These are phyloP conservation scores for Paspalum vaginatum DNA, from an alignment of 176 grass and related monocot species.

Conservation along the genomic window DNA sequence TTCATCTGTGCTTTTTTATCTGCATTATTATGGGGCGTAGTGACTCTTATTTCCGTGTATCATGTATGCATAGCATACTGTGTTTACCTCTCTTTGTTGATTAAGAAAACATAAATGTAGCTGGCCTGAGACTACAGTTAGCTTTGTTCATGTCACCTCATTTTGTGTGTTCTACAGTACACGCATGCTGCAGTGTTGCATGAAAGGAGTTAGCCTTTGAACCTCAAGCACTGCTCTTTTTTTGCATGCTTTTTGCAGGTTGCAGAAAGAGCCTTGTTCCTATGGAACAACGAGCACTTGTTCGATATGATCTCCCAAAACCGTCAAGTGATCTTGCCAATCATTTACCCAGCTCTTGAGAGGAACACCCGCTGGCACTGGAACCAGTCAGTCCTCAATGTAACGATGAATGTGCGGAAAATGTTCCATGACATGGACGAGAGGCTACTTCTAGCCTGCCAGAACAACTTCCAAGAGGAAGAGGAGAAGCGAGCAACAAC, in stretches of 20 bases:
- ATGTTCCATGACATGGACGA: constrained; percentile 96
- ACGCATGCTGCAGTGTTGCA: constrained; percentile 2
- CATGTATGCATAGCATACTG: constrained; percentile 9
- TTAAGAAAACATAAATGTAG: constrained; percentile 30
- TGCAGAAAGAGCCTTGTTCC: constrained; percentile 89
- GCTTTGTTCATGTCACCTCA: constrained; percentile 11
- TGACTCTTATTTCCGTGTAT: constrained; percentile 25
- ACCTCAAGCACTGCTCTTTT: background rate
- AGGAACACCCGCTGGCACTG: constrained; percentile 83
- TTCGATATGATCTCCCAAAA: constrained; percentile 89
- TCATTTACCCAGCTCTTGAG: constrained; percentile 88
- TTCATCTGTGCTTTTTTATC: constrained; percentile 7
- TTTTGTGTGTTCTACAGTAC: constrained; percentile 6
- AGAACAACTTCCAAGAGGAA: constrained; percentile 78
- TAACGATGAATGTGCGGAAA: constrained; percentile 86
- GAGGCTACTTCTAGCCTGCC: constrained; percentile 71
- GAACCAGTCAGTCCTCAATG: constrained; percentile 90
- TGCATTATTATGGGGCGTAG: background rate
- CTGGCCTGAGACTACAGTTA: background rate
- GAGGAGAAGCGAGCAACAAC: constrained; percentile 58
- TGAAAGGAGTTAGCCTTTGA: constrained; percentile 2
- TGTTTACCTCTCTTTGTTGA: background rate
- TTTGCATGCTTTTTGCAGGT: constrained; percentile 59
- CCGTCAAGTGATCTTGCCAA: constrained; percentile 75
- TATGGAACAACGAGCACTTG: constrained; percentile 97